These are phyloP conservation scores for Roridomyces roridus DNA, from an alignment of 768 basidiomycete genomes.

Conservation along the genomic window DNA sequence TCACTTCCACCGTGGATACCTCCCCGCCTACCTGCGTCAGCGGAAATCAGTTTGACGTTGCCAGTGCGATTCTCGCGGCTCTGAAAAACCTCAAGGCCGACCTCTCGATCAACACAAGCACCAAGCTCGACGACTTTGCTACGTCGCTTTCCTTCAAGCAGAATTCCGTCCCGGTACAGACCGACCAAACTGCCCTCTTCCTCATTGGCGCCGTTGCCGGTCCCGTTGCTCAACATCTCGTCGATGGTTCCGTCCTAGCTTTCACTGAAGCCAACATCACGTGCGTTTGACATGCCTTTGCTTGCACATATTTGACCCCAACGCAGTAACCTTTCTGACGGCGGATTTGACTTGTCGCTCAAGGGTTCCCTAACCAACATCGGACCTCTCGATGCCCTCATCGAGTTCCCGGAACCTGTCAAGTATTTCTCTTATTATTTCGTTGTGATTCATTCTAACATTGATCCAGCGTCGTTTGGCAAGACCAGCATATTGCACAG, in stretches of 20 bases:
- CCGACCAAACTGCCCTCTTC: conserved; percentile 66
- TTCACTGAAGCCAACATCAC: conserved; percentile 68
- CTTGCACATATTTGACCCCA: neutral
- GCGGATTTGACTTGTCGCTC: conserved; percentile 68
- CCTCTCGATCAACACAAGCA: conserved; percentile 55
- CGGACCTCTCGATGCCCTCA: conserved; percentile 73
- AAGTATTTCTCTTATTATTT: conserved; percentile 43
- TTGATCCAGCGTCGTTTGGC: conserved; percentile 59
- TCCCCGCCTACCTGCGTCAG: conserved; percentile 64
- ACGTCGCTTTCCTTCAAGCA: conserved; percentile 18
- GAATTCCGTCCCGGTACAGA: conserved; percentile 41
- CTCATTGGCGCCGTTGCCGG: conserved; percentile 76
- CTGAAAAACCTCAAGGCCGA: conserved; percentile 65
- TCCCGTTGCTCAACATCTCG: conserved; percentile 69
- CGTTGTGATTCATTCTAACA: neutral
- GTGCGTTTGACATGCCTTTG: conserved; percentile 34
- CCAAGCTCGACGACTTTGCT: conserved; percentile 66
- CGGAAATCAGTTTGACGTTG: conserved; percentile 69
- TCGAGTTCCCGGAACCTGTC: conserved; percentile 69
- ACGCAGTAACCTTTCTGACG: conserved; percentile 56
- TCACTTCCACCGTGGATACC: conserved; percentile 61
- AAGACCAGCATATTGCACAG: conserved; percentile 66
- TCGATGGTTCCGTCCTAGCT: conserved; percentile 57
- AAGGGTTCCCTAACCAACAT: conserved; percentile 64
- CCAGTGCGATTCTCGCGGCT: conserved; percentile 66